These are phyloP conservation scores for Fusarium sp. DNA, from an alignment of 2,329 filamentous ascomycete species.

Conservation along the genomic window DNA sequence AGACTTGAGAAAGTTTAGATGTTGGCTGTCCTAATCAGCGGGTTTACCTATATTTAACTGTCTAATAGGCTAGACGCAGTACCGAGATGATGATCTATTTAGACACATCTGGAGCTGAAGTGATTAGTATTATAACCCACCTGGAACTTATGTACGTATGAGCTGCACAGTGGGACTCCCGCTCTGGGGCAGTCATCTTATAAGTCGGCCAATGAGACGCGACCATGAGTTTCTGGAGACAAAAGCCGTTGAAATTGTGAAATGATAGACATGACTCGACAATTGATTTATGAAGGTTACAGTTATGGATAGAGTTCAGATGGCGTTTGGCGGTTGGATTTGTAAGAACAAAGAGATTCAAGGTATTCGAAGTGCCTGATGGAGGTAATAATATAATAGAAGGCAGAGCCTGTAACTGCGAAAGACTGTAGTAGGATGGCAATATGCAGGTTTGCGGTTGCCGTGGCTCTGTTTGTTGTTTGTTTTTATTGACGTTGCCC, in stretches of 20 bases:
- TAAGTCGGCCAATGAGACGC: slow-evolving; percentile 18
- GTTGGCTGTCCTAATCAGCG: neutral
- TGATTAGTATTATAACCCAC: neutral
- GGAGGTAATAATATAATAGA: neutral
- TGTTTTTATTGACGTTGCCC: slow-evolving; percentile 27
- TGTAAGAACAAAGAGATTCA: neutral
- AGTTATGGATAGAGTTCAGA: neutral
- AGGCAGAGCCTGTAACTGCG: neutral
- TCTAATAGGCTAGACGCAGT: neutral
- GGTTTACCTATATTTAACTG: neutral
- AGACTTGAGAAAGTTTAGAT: neutral
- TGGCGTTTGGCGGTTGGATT: neutral
- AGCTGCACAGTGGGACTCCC: slow-evolving; percentile 33
- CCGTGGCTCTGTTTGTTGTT: slow-evolving; percentile 32
- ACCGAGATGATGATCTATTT: slow-evolving; percentile 6
- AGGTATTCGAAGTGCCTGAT: neutral
- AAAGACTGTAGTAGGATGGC: neutral
- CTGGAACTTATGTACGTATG: neutral
- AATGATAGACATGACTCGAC: neutral
- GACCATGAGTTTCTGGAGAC: neutral
- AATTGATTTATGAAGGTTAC: neutral
- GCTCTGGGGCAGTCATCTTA: slow-evolving; percentile 14
- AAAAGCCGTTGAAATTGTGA: slow-evolving; percentile 6
- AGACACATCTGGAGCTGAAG: neutral
- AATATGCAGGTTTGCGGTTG: slow-evolving; percentile 26